Evolutionary conservation across 2,329 filamentous ascomycete genomes (phyloP), one percentile per base, ranked within the genome.

Genomic region (Hypoxylon sp.): DNA sequence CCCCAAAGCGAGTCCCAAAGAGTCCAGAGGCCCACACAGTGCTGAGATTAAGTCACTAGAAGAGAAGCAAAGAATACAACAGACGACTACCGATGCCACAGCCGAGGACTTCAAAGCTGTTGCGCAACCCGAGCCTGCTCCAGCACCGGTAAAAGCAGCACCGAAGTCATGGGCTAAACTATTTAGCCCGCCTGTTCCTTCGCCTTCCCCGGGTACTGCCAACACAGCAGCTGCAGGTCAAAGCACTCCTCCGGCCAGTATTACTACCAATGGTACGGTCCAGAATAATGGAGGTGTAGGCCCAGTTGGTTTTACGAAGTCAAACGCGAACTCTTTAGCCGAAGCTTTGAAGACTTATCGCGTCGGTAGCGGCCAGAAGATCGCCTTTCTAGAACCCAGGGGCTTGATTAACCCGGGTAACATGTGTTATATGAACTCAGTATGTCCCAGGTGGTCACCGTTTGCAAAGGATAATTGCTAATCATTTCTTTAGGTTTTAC

Each of bases 341-440:
- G 92, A 97, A 70, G 91, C 92, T 34, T 83, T 99, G 54, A 85
- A 85, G 51, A 86, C 87, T 26, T 95, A 94, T 76, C 86, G 85
- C 55, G 88, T 93, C 22, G 85, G 87, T 59, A 82, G 83, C 37
- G 84, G 84, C 37, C 81, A 86, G 30, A 92, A 90, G 72, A 82
- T 94, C 69, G 84, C 91, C 17, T 97, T 97, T 74, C 84, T 99
- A 52, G 93, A 98, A 79, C 95, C 95, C 52, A 88, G 94, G 69
- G 95, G 95, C 50, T 85, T 99, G 74, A 91, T 97, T 70, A 99
- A 99, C 79, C 96, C 94, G 41, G 95, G 95, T 51, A 98, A 99
- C 76, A 96, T 98, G 92, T 99, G 95, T 79, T 99, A 99, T 80
- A 98, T 99, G 95, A 99, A 98, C 82, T 97, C 95, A 67, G 94